Evolutionary conservation across 495 filamentous ascomycete genomes (phyloP), one percentile per base, ranked within the genome.

Genomic region (Saxophila tyrrhenica): DNA sequence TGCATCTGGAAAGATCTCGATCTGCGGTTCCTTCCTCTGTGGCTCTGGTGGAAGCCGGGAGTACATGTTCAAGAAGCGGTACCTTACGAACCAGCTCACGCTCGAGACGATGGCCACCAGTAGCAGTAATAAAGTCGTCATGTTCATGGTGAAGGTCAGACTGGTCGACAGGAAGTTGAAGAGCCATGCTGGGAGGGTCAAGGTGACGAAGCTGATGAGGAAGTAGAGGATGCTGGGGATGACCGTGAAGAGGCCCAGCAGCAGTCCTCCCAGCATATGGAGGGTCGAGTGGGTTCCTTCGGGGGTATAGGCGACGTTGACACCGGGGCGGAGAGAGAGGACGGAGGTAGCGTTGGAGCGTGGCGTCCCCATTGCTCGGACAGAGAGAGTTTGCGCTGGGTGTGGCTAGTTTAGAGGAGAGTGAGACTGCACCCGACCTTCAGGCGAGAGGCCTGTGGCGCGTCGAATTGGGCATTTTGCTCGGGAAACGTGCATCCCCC

Each of bases 141-240:
- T 88, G 65, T 95, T 97, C 89, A 98, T 94, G 10, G 92, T 98
- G 64, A 98, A 85, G 0, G 92, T 98, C 69, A 92, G 67, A 69
- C 85, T 92, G 59, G 86, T 95, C n/a, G 91, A 96, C 65, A 96
- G 89, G 48, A 97, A 75, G 10, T 83, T 90, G 69, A 95, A 97
- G 7, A 96, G 77, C 69, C 90, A 81, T 67, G 88, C 86, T 38
- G 92, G 91, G 55, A 95, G 67, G 3, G 89, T 91, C 53, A 97
- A 86, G 29, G 89, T 94, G 8, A 81, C 76, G 60, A 95, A 87
- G 50, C 86, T 88, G 55, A 96, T 80, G 39, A 81, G 63, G 79
- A 81, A 92, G 73, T 88, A 94, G 38, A 95, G 69, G 7, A 89
- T 70, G 43, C 77, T 78, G 29, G 92, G 91, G 35, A 95, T 72